A percentile compares a stretch with the other conserved stretches of the same genome.
Evolutionary conservation across 441 rosid genomes (phyloP).

Genomic region (Euphorbia corollata): DNA sequence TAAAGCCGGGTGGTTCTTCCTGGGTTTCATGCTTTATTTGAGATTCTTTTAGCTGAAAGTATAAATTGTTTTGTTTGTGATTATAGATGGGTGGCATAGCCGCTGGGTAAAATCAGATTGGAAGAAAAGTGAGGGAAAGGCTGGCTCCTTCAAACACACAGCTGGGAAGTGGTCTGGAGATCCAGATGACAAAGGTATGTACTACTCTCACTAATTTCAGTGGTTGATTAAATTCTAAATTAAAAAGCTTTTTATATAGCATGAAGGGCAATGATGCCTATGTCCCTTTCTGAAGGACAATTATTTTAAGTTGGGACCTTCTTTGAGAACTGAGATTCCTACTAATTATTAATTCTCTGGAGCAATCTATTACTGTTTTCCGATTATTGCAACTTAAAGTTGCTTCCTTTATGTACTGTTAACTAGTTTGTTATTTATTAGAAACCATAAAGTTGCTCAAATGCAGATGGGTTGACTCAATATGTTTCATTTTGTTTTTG

Average conservation of each 20-base stretch:
- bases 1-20: neutral
- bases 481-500: neutral
- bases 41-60: constrained; percentile 9
- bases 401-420: neutral
- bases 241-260: neutral
- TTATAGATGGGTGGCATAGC: constrained; percentile 78
- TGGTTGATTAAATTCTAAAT: constrained; percentile 2
- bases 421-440: neutral
- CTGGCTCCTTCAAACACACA: constrained; percentile 76
- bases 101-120: constrained; percentile 92
- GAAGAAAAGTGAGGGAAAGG: constrained; percentile 86
- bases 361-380: neutral
- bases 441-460: neutral
- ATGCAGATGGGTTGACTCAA: neutral
- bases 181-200: constrained; percentile 85
- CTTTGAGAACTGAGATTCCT: neutral
- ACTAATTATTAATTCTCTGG: neutral
- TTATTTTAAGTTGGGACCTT: neutral
- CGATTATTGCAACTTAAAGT: neutral
- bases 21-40: neutral
- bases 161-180: constrained; percentile 92
- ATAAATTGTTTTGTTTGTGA: neutral
- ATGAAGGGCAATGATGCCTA: neutral
- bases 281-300: neutral
- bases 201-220: neutral